phyloP scores from a whole-genome alignment of 2,329 filamentous ascomycete species.

The Hypoxylon rubiginosum region DNA sequence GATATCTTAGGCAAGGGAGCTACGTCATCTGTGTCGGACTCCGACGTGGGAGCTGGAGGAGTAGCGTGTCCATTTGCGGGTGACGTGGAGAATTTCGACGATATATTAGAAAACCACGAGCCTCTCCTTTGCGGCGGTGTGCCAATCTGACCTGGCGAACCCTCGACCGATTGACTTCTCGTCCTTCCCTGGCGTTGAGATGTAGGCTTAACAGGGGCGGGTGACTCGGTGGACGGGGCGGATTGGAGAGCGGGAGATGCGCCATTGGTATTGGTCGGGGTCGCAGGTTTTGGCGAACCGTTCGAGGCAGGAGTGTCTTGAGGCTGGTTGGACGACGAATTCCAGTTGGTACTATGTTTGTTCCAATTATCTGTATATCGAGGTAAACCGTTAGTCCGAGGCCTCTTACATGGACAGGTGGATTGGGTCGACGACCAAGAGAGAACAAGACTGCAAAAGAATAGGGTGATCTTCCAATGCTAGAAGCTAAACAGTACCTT shows the following conservation, averaged over 20 bases:
- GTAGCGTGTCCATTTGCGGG: slow-evolving; percentile 52
- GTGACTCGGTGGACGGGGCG: slow-evolving; percentile 33
- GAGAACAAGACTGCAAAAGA: not conserved
- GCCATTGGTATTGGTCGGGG: slow-evolving; percentile 46
- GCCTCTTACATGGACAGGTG: not conserved
- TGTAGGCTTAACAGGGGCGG: slow-evolving; percentile 48
- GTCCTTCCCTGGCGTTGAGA: slow-evolving; percentile 50
- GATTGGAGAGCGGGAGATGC: slow-evolving; percentile 39
- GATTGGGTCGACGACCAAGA: not conserved
- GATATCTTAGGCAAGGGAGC: slow-evolving; percentile 63
- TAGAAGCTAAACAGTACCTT: slow-evolving; percentile 68
- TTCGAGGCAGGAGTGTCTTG: slow-evolving; percentile 40
- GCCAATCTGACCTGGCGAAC: slow-evolving; percentile 47
- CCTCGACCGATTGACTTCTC: slow-evolving; percentile 52
- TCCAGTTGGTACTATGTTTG: slow-evolving; percentile 41
- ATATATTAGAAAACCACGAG: slow-evolving; percentile 95
- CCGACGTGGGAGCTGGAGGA: slow-evolving; percentile 49
- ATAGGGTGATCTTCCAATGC: slow-evolving; percentile 6
- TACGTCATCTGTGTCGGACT: slow-evolving; percentile 54
- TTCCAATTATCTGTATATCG: slow-evolving; percentile 44
- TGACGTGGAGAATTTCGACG: slow-evolving; percentile 86
- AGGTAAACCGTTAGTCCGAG: slow-evolving; percentile 33
- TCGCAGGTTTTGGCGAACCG: slow-evolving; percentile 36
- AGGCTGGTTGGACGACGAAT: slow-evolving; percentile 42
- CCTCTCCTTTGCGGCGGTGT: slow-evolving; percentile 68